Percentiles rank a stretch among this genome's conserved stretches.
phyloP scores from a whole-genome alignment of 345 rosid species.

The Reutealis trisperma region DNA sequence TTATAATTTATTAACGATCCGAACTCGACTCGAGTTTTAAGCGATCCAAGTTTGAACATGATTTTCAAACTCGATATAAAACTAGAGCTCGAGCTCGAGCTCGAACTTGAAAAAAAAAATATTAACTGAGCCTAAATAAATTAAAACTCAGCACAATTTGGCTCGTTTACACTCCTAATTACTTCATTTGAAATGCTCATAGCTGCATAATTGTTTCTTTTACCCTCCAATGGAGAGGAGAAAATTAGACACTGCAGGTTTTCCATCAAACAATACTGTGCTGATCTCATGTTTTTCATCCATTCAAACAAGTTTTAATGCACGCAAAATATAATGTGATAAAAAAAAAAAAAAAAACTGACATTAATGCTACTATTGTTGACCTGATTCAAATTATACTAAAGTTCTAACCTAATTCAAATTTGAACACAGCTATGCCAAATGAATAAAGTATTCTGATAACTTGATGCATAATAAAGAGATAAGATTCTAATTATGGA shows the following conservation, averaged over 20 bases:
- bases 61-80: no score
- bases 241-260: not conserved
- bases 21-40: no score
- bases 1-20: no score
- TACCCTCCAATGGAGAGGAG: not conserved
- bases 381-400: not conserved
- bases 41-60: no score
- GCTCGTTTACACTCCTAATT: no score
- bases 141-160: no score
- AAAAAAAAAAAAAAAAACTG: no score
- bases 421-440: not conserved
- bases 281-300: not conserved
- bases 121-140: no score
- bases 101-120: no score
- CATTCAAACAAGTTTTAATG: not conserved
- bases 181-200: not conserved
- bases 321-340: not conserved
- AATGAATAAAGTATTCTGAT: not conserved
- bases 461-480: not conserved
- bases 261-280: not conserved
- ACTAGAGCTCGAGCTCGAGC: no score
- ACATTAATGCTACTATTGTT: not conserved
- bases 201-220: not conserved
- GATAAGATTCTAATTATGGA: not conserved
- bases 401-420: not conserved